Evolutionary conservation across 345 rosid genomes (phyloP).

Genomic region (Gossypium sturtianum): DNA sequence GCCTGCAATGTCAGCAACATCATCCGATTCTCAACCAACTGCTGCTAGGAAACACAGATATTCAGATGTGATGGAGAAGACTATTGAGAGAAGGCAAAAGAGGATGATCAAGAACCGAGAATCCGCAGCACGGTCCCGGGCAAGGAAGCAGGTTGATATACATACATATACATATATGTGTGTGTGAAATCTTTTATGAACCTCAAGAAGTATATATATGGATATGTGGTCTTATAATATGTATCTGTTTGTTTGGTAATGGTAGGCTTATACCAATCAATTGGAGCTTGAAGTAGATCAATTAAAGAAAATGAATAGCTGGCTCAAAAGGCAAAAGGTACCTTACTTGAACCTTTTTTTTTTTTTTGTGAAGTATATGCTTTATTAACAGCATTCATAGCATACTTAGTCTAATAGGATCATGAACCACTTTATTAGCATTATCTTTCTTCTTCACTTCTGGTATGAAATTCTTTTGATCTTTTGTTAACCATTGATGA

Average conservation of each 20-base stretch:
- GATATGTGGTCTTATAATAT: neutral
- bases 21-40: constrained; percentile 20
- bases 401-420: too few relatives aligned
- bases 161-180: neutral
- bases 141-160: constrained; percentile 40
- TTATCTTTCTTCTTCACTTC: too few relatives aligned
- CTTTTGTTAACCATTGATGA: neutral
- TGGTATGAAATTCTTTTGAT: too few relatives aligned
- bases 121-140: constrained; percentile 48
- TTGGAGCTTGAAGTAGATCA: constrained; percentile 32
- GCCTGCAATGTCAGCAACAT: constrained; percentile 23
- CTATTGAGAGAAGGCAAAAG: constrained; percentile 41
- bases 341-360: neutral
- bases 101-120: constrained; percentile 52
- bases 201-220: neutral
- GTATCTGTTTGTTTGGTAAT: neutral
- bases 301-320: constrained; percentile 27
- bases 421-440: too few relatives aligned
- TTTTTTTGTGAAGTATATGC: too few relatives aligned
- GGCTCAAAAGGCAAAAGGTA: constrained; percentile 32
- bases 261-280: constrained; percentile 32
- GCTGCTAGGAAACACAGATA: constrained; percentile 21
- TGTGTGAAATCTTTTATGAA: neutral
- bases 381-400: too few relatives aligned
- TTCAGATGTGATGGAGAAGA: constrained; percentile 35